Conservation (phyloP, 352 stramenopile species). For the Phytopythium vexans region DNA sequence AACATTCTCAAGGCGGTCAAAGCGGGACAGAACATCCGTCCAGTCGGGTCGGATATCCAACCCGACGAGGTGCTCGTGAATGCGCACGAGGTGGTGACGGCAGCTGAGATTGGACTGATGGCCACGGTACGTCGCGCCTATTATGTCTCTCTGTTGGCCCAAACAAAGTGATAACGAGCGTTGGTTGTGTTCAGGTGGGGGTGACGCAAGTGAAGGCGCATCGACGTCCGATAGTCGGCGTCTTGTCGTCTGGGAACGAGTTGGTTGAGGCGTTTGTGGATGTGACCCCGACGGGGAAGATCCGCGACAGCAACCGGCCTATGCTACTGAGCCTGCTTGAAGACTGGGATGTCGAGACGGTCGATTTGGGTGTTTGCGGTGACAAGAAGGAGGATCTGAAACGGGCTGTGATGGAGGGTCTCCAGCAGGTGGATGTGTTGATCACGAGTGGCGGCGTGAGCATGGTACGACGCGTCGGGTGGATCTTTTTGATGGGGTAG, state of each 20-base stretch:
- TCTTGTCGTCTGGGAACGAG: conserved; percentile 96
- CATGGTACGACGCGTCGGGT: conserved; percentile 48
- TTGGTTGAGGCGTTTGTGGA: conserved; percentile 67
- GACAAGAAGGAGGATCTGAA: conserved; percentile 64
- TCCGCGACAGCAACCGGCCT: conserved; percentile 95
- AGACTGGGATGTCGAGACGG: conserved; percentile 38
- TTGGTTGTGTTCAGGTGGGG: conserved; percentile 46
- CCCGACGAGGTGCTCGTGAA: conserved; percentile 73
- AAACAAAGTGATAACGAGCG: conserved; percentile 4
- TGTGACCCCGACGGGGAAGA: conserved; percentile 62
- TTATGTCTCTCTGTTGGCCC: background rate
- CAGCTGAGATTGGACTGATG: conserved; percentile 91
- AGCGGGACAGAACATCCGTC: conserved; percentile 72
- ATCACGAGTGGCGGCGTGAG: conserved; percentile 95
- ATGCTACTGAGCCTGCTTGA: conserved; percentile 81
- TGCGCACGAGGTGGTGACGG: conserved; percentile 66
- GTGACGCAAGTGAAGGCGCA: conserved; percentile 71
- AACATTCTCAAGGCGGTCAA: conserved; percentile 65
- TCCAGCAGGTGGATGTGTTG: conserved; percentile 85
- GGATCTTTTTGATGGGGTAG: background rate
- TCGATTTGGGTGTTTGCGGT: conserved; percentile 72
- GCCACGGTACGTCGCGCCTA: conserved; percentile 59
- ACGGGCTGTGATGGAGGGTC: conserved; percentile 32
- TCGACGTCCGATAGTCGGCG: conserved; percentile 74
- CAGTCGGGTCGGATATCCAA: conserved; percentile 91